These are phyloP conservation scores for Flaveria linearis DNA, from an alignment of 129 eudicot species.

Conservation along the genomic window DNA sequence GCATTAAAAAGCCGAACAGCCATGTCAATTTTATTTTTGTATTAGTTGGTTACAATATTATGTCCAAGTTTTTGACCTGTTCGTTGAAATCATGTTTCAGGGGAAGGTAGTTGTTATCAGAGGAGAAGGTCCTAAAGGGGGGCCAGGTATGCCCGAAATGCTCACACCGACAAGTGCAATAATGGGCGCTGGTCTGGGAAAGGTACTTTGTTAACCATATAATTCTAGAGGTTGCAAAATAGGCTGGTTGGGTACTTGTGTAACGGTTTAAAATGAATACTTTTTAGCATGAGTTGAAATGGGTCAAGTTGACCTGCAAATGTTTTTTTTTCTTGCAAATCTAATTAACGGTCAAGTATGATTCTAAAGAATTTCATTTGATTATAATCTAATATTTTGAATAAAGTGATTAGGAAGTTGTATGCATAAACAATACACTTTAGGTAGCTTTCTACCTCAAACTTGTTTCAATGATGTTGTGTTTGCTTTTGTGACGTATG, in stretches of 20 bases:
- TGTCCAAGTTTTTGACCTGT: not conserved
- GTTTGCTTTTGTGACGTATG: too few species aligned
- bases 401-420: not conserved
- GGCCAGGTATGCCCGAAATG: conserved; percentile 99
- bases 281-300: not conserved
- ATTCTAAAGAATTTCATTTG: not conserved
- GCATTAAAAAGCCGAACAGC: conserved; percentile 92
- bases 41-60: not conserved
- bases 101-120: conserved; percentile 96
- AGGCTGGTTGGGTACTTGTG: not conserved
- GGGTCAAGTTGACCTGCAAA: not conserved
- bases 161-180: conserved; percentile 98
- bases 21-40: conserved; percentile 74
- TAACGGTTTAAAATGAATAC: not conserved
- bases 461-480: too few species aligned
- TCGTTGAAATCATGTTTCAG: conserved; percentile 33
- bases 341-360: not conserved
- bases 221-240: not conserved
- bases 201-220: conserved; percentile 44
- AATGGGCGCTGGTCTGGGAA: conserved; percentile 98
- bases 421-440: not conserved
- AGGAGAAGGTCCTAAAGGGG: conserved; percentile 99
- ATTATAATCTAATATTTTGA: not conserved
- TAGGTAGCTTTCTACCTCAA: not conserved
- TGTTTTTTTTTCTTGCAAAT: not conserved